A percentile compares a stretch with the other conserved stretches of the same genome.
phyloP scores from a whole-genome alignment of 805 yeast species.

The Yamadazyma laniorum region DNA sequence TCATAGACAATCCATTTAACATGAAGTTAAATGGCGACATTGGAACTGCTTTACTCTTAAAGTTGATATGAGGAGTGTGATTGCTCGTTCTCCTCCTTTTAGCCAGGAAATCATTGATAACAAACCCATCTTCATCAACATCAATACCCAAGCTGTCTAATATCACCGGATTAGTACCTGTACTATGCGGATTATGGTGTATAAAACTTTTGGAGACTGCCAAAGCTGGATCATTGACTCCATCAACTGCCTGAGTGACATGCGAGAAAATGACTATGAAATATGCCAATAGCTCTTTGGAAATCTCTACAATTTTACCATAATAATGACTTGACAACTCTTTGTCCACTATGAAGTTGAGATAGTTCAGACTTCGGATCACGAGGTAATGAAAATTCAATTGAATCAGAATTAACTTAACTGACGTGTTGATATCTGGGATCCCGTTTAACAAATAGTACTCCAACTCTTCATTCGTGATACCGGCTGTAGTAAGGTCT shows the following conservation, averaged over 20 bases:
- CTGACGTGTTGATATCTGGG: constrained; percentile 40
- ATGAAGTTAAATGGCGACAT: constrained; percentile 40
- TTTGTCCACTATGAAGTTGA: constrained; percentile 42
- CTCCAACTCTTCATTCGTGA: constrained; percentile 19
- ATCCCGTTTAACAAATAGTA: constrained; percentile 30
- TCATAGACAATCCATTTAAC: constrained; percentile 43
- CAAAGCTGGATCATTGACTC: constrained; percentile 1
- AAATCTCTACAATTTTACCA: constrained; percentile 33
- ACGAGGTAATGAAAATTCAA: constrained; percentile 43
- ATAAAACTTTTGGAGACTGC: constrained; percentile 8
- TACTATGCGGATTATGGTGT: constrained; percentile 19
- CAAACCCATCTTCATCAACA: constrained; percentile 46
- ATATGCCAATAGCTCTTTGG: constrained; percentile 38
- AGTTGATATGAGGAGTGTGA: constrained; percentile 8
- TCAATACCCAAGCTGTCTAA: constrained; percentile 39
- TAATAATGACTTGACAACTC: constrained; percentile 37
- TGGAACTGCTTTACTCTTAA: constrained; percentile 29
- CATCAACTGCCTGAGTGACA: constrained; percentile 15
- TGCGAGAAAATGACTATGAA: constrained; percentile 39
- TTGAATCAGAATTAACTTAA: constrained; percentile 42
- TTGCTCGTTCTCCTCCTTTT: constrained; percentile 28
- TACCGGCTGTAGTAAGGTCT: constrained; percentile 14
- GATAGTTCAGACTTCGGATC: constrained; percentile 41
- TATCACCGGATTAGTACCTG: constrained; percentile 22
- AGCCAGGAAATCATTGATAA: constrained; percentile 42